These are phyloP conservation scores for Cytospora leucostoma DNA, from an alignment of 2,329 filamentous ascomycete genomes.

Conservation along the genomic window DNA sequence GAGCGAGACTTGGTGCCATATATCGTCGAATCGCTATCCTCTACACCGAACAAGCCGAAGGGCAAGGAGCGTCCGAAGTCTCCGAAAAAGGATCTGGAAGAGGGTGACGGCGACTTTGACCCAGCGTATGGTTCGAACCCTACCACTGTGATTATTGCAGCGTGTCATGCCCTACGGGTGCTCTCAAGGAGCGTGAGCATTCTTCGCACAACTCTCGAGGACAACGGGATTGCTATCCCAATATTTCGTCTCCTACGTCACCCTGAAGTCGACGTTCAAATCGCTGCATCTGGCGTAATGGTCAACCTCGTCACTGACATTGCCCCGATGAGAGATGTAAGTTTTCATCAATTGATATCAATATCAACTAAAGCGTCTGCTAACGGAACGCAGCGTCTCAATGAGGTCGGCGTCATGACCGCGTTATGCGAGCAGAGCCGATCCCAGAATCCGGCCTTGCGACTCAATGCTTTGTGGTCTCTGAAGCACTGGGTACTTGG, in stretches of 20 bases:
- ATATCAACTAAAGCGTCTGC: neutral
- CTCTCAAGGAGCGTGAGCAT: slow-evolving; percentile 83
- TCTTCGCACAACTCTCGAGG: slow-evolving; percentile 82
- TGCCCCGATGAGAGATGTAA: slow-evolving; percentile 85
- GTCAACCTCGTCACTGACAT: slow-evolving; percentile 87
- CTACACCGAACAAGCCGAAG: slow-evolving; percentile 55
- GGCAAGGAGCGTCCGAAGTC: slow-evolving; percentile 45
- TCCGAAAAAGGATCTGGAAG: slow-evolving; percentile 40
- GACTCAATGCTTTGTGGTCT: slow-evolving; percentile 88
- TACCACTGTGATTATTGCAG: slow-evolving; percentile 75
- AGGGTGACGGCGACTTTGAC: slow-evolving; percentile 37
- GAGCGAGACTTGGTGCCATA: slow-evolving; percentile 79
- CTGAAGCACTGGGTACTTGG: slow-evolving; percentile 85
- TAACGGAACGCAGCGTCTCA: slow-evolving; percentile 59
- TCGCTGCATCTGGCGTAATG: slow-evolving; percentile 80
- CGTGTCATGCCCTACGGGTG: slow-evolving; percentile 78
- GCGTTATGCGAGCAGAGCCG: slow-evolving; percentile 82
- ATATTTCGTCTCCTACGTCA: slow-evolving; percentile 75
- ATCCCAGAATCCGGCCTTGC: slow-evolving; percentile 74
- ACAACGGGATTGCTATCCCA: slow-evolving; percentile 78
- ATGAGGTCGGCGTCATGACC: slow-evolving; percentile 72
- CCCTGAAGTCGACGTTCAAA: slow-evolving; percentile 74
- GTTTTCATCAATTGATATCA: slow-evolving; percentile 36
- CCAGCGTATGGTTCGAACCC: slow-evolving; percentile 72
- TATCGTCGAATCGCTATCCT: slow-evolving; percentile 76